Evolutionary conservation across 352 stramenopile species (phyloP).

Genomic region (Halophytophthora polymorphica): DNA sequence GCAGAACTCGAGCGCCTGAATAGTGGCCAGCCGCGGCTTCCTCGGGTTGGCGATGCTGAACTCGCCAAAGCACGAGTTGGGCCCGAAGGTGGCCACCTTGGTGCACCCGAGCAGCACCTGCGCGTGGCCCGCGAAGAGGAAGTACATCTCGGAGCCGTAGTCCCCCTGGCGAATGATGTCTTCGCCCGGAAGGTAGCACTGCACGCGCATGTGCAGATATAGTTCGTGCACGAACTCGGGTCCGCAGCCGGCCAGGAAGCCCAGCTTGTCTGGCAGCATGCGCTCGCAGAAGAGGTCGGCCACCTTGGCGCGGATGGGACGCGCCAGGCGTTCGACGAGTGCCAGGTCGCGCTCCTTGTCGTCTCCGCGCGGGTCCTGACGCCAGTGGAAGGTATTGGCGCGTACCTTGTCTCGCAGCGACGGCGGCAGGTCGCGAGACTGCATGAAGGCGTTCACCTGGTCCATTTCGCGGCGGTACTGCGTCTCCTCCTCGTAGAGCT

Average conservation of each 20-base stretch:
- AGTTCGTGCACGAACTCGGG: slow-evolving; percentile 80
- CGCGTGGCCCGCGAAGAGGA: slow-evolving; percentile 73
- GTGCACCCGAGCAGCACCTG: slow-evolving; percentile 66
- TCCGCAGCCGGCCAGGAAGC: slow-evolving; percentile 67
- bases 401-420: slow-evolving; percentile 75
- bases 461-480: slow-evolving; percentile 74
- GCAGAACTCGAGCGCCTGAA: slow-evolving; percentile 77
- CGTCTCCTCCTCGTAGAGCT: slow-evolving; percentile 68
- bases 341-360: slow-evolving; percentile 61
- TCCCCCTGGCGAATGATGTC: slow-evolving; percentile 80
- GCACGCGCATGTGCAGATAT: slow-evolving; percentile 68
- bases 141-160: slow-evolving; percentile 80
- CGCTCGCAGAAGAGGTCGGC: slow-evolving; percentile 64
- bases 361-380: slow-evolving; percentile 60
- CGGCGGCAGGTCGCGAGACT: slow-evolving; percentile 48
- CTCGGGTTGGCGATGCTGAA: slow-evolving; percentile 75
- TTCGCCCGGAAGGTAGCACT: slow-evolving; percentile 71
- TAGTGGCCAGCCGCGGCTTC: slow-evolving; percentile 66
- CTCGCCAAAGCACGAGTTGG: slow-evolving; percentile 78
- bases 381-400: slow-evolving; percentile 76
- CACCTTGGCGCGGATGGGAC: slow-evolving; percentile 69
- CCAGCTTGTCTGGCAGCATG: slow-evolving; percentile 71
- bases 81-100: slow-evolving; percentile 59
- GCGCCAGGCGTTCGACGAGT: slow-evolving; percentile 71
- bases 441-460: slow-evolving; percentile 76